Evolutionary conservation across 192 early-diverging fungal genomes (phyloP).

Genomic region (Entophlyctis luteolus): DNA sequence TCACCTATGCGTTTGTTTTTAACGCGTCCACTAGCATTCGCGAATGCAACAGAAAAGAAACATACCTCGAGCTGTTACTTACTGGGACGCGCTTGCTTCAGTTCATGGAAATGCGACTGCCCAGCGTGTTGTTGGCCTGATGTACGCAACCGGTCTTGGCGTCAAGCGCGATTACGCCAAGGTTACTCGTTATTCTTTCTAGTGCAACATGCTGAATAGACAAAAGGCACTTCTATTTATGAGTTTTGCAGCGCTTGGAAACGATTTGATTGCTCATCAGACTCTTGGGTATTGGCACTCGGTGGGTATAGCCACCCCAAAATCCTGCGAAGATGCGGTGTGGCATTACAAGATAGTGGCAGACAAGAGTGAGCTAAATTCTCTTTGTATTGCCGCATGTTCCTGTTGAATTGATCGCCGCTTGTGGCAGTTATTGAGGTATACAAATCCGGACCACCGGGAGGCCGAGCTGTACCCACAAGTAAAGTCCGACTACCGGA

Average conservation of each 20-base stretch:
- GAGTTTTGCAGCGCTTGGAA: slow-evolving; percentile 77
- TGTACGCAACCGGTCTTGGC: slow-evolving; percentile 88
- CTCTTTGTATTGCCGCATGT: background rate
- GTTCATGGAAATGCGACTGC: slow-evolving; percentile 70
- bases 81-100: slow-evolving; percentile 61
- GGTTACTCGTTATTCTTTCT: slow-evolving; percentile 28
- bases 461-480: slow-evolving; percentile 68
- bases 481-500: slow-evolving; percentile 69
- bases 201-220: background rate
- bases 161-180: slow-evolving; percentile 67
- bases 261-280: slow-evolving; percentile 70
- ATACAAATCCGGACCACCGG: slow-evolving; percentile 73
- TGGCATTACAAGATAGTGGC: slow-evolving; percentile 79
- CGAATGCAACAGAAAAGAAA: slow-evolving; percentile 42
- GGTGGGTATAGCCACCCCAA: slow-evolving; percentile 74
- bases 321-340: slow-evolving; percentile 72
- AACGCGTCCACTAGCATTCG: background rate
- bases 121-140: slow-evolving; percentile 85
- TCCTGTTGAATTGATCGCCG: background rate
- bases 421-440: slow-evolving; percentile 55
- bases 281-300: slow-evolving; percentile 80
- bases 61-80: slow-evolving; percentile 54
- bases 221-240: slow-evolving; percentile 64
- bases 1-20: background rate
- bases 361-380: slow-evolving; percentile 54